phyloP scores from a whole-genome alignment of 495 filamentous ascomycete species.

The Xylaria castorea region DNA sequence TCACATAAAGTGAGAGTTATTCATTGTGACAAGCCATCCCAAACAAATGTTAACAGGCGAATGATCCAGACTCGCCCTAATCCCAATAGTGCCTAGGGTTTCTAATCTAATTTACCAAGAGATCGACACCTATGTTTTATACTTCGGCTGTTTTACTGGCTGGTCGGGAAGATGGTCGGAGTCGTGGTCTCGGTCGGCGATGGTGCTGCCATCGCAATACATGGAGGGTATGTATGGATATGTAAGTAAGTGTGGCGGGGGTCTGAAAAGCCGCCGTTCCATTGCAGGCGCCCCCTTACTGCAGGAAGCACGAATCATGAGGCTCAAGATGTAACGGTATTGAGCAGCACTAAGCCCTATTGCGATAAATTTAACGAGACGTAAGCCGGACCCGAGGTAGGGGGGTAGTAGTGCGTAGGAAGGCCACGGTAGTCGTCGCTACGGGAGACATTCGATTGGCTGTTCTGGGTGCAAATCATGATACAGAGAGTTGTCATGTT shows the following conservation, averaged over 20 bases:
- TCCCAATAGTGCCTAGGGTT: not conserved
- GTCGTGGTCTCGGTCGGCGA: not conserved
- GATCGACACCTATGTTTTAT: not conserved
- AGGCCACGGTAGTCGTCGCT: constrained; percentile 30
- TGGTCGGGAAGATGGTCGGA: not conserved
- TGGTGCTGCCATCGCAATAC: not conserved
- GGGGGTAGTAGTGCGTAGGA: not conserved
- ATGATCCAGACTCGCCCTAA: not conserved
- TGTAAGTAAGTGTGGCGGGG: not conserved
- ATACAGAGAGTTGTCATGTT: not conserved
- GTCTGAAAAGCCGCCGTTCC: not conserved
- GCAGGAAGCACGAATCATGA: constrained; percentile 21
- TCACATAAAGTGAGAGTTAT: not conserved
- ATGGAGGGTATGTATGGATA: not conserved
- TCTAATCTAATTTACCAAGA: not conserved
- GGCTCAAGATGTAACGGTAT: constrained; percentile 25
- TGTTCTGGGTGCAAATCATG: not conserved
- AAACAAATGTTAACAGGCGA: not conserved
- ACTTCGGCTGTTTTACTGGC: not conserved
- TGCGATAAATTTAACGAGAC: constrained; percentile 54
- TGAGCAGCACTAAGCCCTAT: constrained; percentile 52
- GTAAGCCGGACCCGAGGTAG: constrained; percentile 16
- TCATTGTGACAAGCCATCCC: not conserved
- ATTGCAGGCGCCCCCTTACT: constrained; percentile 4
- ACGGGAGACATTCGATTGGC: constrained; percentile 31